phyloP scores from a whole-genome alignment of 2,329 filamentous ascomycete species.

The Colletotrichum endophyticum region DNA sequence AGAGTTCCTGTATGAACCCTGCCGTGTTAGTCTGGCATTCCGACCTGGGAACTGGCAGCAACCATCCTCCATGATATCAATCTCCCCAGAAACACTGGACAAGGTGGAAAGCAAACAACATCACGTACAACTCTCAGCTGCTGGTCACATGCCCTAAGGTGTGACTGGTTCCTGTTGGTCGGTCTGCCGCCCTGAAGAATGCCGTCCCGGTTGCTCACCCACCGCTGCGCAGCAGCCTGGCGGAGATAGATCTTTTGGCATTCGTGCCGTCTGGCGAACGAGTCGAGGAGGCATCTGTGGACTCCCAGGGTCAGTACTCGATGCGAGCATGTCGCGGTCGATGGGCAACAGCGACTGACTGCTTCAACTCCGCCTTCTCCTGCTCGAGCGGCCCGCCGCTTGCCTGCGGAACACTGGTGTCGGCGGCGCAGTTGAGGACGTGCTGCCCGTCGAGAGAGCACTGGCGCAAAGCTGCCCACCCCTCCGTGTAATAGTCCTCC shows the following conservation, averaged over 20 bases:
- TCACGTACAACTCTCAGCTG: constrained; percentile 60
- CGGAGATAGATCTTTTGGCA: constrained; percentile 69
- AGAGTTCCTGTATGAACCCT: constrained; percentile 55
- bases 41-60: background rate
- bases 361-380: constrained; percentile 64
- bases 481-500: constrained; percentile 68
- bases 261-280: constrained; percentile 65
- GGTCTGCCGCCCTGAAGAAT: constrained; percentile 59
- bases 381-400: constrained; percentile 63
- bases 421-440: constrained; percentile 68
- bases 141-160: constrained; percentile 59
- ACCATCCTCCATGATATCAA: background rate
- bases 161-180: constrained; percentile 48
- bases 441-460: constrained; percentile 67
- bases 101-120: background rate
- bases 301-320: background rate
- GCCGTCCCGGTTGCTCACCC: constrained; percentile 59
- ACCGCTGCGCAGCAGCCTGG: constrained; percentile 64
- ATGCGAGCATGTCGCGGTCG: background rate
- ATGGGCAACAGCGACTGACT: constrained; percentile 47
- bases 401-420: constrained; percentile 61
- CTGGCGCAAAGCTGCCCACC: constrained; percentile 66
- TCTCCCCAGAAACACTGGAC: background rate
- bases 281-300: constrained; percentile 61
- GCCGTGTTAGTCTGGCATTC: background rate